Evolutionary conservation across 2,329 filamentous ascomycete genomes (phyloP), one percentile per base, ranked within the genome.

Genomic region (Bipolaris oryzae): DNA sequence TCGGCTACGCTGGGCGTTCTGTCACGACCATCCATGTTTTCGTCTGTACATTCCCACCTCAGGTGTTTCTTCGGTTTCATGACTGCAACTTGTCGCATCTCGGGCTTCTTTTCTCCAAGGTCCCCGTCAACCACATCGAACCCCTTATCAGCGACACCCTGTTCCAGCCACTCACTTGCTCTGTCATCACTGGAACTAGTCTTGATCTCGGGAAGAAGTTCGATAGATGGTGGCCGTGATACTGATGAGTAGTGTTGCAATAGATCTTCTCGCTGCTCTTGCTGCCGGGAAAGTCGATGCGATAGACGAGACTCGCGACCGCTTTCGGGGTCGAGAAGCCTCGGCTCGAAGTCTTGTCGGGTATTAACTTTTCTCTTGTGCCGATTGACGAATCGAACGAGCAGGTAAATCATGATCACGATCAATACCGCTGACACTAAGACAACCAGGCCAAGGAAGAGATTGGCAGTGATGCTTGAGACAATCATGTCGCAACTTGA

Each of bases 161-260:
- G 50, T n/a, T 66, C 61, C 39, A 67, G 23, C 66, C 66, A 68
- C 33, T 60, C 50, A 28, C 58, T 59, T 11, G 62, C 61, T 41
- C 55, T 61, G 3, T 66, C 60, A n/a, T 55, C 61, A 5, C 50
- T 41, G 6, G 45, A 49, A 18, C 43, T 61, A 21, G 58, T 62
- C 9, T 52, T 53, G 13, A 63, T 64, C 23, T 59, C 46, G 1
- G 56, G 50, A 5, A 60, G 41, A 18, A 60, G 21, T 47, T 66
- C 52, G n/a, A 62, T 57, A 15, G 55, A 52, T 15, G 56, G 58
- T 5, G 52, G 44, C 11, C 48, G 56, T 7, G 56, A 37, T 13
- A 53, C 38, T 5, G 51, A 49, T 21, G 60, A 55, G 10, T 53
- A 41, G 13, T 54, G 58, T 21, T 60, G 61, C 11, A 57, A 21